Evolutionary conservation across 106 monocot genomes (phyloP).

Genomic region (Xerophyta viscosa): DNA sequence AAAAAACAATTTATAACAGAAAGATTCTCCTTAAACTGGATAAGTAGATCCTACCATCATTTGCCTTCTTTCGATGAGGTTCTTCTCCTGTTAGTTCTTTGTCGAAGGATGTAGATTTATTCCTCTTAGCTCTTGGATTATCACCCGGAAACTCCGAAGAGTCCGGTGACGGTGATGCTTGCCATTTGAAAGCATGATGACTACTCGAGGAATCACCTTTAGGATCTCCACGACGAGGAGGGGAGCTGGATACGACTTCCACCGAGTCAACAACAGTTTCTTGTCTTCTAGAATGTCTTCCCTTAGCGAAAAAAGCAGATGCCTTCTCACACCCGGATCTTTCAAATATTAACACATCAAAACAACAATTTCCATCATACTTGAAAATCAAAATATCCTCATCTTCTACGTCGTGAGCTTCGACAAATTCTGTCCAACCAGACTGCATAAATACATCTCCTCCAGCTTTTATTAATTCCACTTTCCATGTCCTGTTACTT

Average conservation of each 20-base stretch:
- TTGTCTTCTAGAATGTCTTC: background rate
- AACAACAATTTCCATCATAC: conserved; percentile 16
- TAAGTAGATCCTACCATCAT: background rate
- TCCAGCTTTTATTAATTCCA: conserved; percentile 10
- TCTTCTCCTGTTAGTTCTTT: background rate
- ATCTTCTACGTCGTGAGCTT: conserved; percentile 14
- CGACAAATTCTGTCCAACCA: conserved; percentile 26
- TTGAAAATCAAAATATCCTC: conserved; percentile 22
- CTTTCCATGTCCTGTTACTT: conserved; percentile 15
- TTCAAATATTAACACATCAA: conserved; percentile 22
- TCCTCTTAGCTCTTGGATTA: background rate
- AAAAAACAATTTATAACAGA: too few species aligned
- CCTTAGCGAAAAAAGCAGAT: conserved; percentile 6
- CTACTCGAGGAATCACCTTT: conserved; percentile 8
- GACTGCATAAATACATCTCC: conserved; percentile 10
- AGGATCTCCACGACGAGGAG: background rate
- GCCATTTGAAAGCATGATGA: background rate
- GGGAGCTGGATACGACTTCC: background rate
- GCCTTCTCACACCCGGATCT: conserved; percentile 22
- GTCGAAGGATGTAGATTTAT: background rate
- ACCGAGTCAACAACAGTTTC: conserved; percentile 4
- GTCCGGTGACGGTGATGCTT: background rate
- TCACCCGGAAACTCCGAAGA: background rate
- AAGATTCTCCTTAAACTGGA: background rate
- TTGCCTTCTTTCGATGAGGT: conserved; percentile 2